phyloP scores from a whole-genome alignment of 257 asterid genomes.

The Eustoma russellianum region DNA sequence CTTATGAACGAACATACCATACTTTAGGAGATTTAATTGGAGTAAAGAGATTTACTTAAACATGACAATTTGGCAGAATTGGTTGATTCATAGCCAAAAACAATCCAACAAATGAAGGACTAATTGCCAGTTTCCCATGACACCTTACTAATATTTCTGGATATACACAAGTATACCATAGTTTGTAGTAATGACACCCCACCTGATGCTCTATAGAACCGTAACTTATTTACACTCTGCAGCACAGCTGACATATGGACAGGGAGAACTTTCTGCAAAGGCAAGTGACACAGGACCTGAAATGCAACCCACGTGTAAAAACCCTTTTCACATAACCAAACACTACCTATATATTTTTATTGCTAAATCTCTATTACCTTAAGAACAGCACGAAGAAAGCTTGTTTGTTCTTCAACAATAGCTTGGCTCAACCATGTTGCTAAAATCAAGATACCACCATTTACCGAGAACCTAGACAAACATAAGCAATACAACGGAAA shows the following conservation, averaged over 20 bases:
- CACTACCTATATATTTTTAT: too few relatives aligned
- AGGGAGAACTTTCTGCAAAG: constrained; percentile 73
- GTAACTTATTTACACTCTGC: constrained; percentile 83
- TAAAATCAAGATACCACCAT: constrained; percentile 85
- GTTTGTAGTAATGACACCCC: constrained; percentile 19
- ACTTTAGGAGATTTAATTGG: too few relatives aligned
- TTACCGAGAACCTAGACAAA: constrained; percentile 60
- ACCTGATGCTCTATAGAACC: constrained; percentile 89
- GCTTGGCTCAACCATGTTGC: constrained; percentile 96
- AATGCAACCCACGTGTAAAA: constrained; percentile 16
- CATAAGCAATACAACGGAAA: background rate
- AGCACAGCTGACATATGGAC: constrained; percentile 91
- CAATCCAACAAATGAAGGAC: too few relatives aligned
- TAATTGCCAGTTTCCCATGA: too few relatives aligned
- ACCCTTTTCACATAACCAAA: too few relatives aligned
- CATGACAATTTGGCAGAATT: too few relatives aligned
- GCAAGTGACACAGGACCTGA: constrained; percentile 86
- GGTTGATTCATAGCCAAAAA: too few relatives aligned
- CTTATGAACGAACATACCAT: too few relatives aligned
- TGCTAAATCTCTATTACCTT: constrained; percentile 32
- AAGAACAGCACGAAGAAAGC: constrained; percentile 57
- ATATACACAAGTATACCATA: too few relatives aligned
- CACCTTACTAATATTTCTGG: too few relatives aligned
- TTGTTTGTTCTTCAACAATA: constrained; percentile 84
- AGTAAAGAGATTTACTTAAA: too few relatives aligned